Evolutionary conservation across 192 early-diverging fungal species (phyloP), one percentile per base, ranked within the genome.

Genomic region (Pilaira anomala): DNA sequence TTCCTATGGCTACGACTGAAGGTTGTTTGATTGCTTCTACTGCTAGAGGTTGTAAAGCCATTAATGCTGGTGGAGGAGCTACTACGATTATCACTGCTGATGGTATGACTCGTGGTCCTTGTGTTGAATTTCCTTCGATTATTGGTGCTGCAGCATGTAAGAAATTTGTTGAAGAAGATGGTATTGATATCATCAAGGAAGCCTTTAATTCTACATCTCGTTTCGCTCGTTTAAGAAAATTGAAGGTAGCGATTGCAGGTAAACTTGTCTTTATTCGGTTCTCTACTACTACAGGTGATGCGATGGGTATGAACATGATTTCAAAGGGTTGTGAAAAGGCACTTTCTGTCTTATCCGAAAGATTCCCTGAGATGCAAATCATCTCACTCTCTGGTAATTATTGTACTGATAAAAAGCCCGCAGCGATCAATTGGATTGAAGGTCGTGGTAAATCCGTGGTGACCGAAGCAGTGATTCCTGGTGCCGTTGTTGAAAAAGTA

Each of bases 271-370:
- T 82, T 60, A 87, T 97, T 61, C 89, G 95, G 26, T 97, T 97
- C 78, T 79, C 89, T 5, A 93, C 94, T 3, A 81, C 87, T 1
- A 97, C 95, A 1, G 95, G 95, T 60, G 95, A 97, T 75, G 95
- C 95, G 7, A 97, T 97, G 95, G 95, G 94, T 19, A 96, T 96
- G 94, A 96, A 96, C 73, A 96, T 97, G 93, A 95, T 95, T 39
- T 95, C 93, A n/a, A 96, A 96, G 74, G 93, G 93, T 30, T 91
- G 90, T 63, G 95, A 97, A 78, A 84, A 88, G 75, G 83, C 93
- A 1, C 73, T 97, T 63, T 73, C 81, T 19, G 65, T 82, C 0
- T 74, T 92, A 28, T 54, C 62, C 12, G 78, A 83, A 42, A 60
- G 68, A 28, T 95, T 90, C 77, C 81, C 83, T 7, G 81, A 83